Evolutionary conservation across 73 alveolate species (phyloP).

Genomic region (Urostyla sp.): DNA sequence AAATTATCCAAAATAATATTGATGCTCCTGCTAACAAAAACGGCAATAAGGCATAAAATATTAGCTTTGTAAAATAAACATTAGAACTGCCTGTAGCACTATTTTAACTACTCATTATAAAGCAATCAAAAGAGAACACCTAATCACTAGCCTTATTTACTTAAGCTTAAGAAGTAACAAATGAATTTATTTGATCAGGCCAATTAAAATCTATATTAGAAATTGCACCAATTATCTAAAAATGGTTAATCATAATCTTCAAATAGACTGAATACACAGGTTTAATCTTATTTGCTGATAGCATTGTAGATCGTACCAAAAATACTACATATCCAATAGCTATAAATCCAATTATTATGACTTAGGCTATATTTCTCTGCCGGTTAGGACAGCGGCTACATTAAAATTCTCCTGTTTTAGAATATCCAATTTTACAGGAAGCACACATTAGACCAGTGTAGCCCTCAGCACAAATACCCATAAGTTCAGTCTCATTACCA

Average conservation of each 20-base stretch:
- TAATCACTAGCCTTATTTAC: constrained; percentile 46
- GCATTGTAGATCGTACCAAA: constrained; percentile 47
- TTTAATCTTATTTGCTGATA: constrained; percentile 47
- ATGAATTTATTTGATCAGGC: constrained; percentile 28
- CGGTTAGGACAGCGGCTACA: constrained; percentile 49
- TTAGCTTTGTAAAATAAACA: not conserved
- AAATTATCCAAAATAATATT: constrained; percentile 7
- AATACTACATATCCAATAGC: constrained; percentile 2
- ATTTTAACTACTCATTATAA: constrained; percentile 4
- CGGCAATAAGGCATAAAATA: not conserved
- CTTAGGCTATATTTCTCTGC: not conserved
- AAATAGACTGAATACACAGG: constrained; percentile 63
- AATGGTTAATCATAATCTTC: constrained; percentile 63
- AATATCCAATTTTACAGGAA: constrained; percentile 24
- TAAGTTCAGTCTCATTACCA: constrained; percentile 11
- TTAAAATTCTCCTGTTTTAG: not conserved
- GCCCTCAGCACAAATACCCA: constrained; percentile 59
- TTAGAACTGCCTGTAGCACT: not conserved
- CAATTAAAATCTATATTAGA: constrained; percentile 57
- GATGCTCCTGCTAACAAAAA: constrained; percentile 21
- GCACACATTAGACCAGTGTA: constrained; percentile 55
- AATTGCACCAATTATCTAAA: constrained; percentile 47
- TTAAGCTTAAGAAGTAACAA: not conserved
- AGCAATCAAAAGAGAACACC: constrained; percentile 68
- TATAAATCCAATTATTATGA: not conserved